Evolutionary conservation across 768 basidiomycete genomes (phyloP).

Genomic region (Mycena metata): DNA sequence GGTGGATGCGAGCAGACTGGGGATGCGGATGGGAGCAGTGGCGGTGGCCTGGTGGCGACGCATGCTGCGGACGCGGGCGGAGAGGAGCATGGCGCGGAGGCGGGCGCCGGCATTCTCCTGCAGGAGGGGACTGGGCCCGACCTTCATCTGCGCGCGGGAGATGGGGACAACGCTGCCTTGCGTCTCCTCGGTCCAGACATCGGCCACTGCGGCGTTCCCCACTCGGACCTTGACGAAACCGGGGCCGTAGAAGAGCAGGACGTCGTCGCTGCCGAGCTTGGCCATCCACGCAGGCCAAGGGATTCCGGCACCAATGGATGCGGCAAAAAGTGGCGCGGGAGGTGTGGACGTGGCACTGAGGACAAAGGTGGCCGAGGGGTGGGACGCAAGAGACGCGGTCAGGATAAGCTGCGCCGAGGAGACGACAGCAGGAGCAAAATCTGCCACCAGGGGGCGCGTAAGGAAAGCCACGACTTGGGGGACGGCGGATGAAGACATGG

Average conservation of each 20-base stretch:
- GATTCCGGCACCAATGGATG: slow-evolving; percentile 31
- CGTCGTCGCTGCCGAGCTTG: slow-evolving; percentile 22
- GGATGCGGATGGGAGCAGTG: slow-evolving; percentile 17
- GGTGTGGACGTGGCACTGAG: slow-evolving; percentile 10
- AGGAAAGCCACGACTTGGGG: slow-evolving; percentile 36
- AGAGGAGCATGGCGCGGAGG: slow-evolving; percentile 30
- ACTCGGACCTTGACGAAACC: slow-evolving; percentile 32
- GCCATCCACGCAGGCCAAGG: slow-evolving; percentile 31
- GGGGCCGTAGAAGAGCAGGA: slow-evolving; percentile 32
- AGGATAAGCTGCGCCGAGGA: slow-evolving; percentile 32
- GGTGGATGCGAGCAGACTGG: slow-evolving; percentile 5
- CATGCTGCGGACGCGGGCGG: slow-evolving; percentile 31
- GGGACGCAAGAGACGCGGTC: slow-evolving; percentile 16
- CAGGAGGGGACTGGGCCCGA: slow-evolving; percentile 13
- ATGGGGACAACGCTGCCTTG: slow-evolving; percentile 20
- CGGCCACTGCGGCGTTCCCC: not conserved
- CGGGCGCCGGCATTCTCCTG: slow-evolving; percentile 30
- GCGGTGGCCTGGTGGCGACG: slow-evolving; percentile 14
- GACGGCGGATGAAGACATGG: slow-evolving; percentile 35
- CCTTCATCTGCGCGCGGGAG: slow-evolving; percentile 11
- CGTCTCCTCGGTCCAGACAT: slow-evolving; percentile 21
- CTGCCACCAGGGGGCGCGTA: slow-evolving; percentile 28
- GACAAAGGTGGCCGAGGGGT: slow-evolving; percentile 9
- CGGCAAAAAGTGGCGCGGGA: slow-evolving; percentile 25
- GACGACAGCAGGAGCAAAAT: slow-evolving; percentile 15